Percentiles rank a stretch among this genome's conserved stretches.
phyloP scores from a whole-genome alignment of 2,329 filamentous ascomycete species.

The Westerdykella aurantiaca region DNA sequence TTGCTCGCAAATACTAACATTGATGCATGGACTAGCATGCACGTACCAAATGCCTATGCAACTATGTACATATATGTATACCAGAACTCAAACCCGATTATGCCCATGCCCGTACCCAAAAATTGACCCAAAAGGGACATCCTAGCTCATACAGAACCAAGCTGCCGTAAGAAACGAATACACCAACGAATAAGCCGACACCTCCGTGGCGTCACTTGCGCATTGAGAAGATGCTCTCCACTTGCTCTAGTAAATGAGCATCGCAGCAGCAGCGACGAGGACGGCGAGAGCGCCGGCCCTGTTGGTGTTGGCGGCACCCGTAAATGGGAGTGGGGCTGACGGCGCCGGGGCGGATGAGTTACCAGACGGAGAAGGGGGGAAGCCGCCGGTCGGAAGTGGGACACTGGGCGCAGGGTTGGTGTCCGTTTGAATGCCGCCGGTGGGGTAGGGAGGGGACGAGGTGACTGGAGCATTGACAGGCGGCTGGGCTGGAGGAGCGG shows the following conservation, averaged over 20 bases:
- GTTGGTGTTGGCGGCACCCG: conserved; percentile 22
- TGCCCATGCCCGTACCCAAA: too few relatives aligned
- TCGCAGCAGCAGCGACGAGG: conserved; percentile 16
- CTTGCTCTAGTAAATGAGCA: conserved; percentile 21
- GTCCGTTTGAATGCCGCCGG: conserved; percentile 21
- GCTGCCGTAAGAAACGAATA: too few relatives aligned
- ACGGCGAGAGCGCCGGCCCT: conserved; percentile 18
- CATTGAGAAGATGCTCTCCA: too few relatives aligned
- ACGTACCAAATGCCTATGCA: too few relatives aligned
- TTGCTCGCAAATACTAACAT: too few relatives aligned
- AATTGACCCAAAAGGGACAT: too few relatives aligned
- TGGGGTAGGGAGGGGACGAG: conserved; percentile 16
- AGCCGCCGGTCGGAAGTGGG: conserved; percentile 16
- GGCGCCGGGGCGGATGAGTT: conserved; percentile 17
- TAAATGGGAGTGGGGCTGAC: conserved; percentile 19
- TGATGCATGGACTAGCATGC: too few relatives aligned
- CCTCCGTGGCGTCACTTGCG: too few relatives aligned
- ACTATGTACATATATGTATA: too few relatives aligned
- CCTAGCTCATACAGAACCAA: too few relatives aligned
- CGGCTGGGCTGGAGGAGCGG: conserved; percentile 1
- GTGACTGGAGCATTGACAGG: conserved; percentile 4
- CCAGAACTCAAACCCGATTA: too few relatives aligned
- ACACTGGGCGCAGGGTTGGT: conserved; percentile 22
- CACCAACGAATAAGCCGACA: too few relatives aligned
- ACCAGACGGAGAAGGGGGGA: conserved; percentile 11